phyloP scores from a whole-genome alignment of 257 asterid species.

The Prunella vulgaris region DNA sequence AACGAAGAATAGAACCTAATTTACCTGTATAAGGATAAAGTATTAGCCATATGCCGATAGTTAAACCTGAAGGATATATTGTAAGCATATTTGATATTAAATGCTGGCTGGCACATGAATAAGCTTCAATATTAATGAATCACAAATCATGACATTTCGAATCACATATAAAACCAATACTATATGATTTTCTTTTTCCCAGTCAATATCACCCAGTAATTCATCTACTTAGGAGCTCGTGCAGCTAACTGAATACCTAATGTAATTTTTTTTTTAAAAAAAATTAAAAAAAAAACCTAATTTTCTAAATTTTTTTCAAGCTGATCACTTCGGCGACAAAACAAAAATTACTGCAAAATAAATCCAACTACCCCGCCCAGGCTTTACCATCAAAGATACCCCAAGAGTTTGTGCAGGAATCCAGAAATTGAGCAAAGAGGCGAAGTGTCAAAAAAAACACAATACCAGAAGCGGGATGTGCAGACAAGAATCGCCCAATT shows the following conservation, averaged over 20 bases:
- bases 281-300: background rate
- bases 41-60: constrained; percentile 96
- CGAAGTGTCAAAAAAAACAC: constrained; percentile 4
- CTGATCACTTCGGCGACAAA: background rate
- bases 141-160: background rate
- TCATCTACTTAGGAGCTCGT: background rate
- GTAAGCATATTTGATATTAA: constrained; percentile 8
- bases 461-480: constrained; percentile 95
- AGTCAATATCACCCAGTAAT: background rate
- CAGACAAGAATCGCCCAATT: constrained; percentile 97
- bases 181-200: background rate
- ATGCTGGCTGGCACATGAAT: background rate
- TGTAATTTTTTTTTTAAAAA: too few relatives aligned
- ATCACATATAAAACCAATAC: background rate
- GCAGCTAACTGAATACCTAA: background rate
- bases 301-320: background rate
- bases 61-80: constrained; percentile 62
- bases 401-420: background rate
- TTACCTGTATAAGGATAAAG: constrained; percentile 91
- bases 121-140: constrained; percentile 1
- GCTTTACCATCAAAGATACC: background rate
- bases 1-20: background rate
- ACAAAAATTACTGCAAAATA: background rate
- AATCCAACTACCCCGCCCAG: background rate
- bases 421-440: background rate